These are phyloP conservation scores for Pseudocohnilembus persalinus DNA, from an alignment of 169 alveolate genomes.

Conservation along the genomic window DNA sequence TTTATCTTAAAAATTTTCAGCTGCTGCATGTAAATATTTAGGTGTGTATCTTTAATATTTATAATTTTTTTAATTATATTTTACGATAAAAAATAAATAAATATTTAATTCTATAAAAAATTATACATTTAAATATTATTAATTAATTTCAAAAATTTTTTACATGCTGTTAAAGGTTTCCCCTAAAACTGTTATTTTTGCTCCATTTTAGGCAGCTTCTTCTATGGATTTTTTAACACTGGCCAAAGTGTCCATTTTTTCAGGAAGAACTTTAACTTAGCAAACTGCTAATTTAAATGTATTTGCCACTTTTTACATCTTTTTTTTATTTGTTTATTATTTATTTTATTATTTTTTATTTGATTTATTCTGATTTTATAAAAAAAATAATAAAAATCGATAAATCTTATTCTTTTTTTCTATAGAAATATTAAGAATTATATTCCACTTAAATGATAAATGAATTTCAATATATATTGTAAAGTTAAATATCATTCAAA, in stretches of 20 bases:
- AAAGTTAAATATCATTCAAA: too few species aligned
- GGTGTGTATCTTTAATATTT: neutral
- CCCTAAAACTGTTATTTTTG: conserved; percentile 78
- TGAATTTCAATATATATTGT: too few species aligned
- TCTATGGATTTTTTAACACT: neutral
- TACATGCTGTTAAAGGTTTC: conserved; percentile 84
- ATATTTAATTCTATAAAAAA: conserved; percentile 10
- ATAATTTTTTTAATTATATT: conserved; percentile 2
- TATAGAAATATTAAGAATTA: too few species aligned
- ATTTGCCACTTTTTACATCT: neutral
- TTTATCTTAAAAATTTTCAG: conserved; percentile 51
- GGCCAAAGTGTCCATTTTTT: neutral
- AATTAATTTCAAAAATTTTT: too few species aligned
- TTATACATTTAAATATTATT: too few species aligned
- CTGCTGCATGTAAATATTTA: conserved; percentile 25
- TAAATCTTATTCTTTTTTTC: too few species aligned
- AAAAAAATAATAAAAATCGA: too few species aligned
- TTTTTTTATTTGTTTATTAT: too few species aligned
- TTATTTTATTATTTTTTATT: too few species aligned
- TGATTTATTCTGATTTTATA: too few species aligned
- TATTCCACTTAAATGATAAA: too few species aligned
- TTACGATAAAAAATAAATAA: conserved; percentile 45
- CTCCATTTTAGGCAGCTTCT: conserved; percentile 73
- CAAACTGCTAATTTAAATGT: neutral
- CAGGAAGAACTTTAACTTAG: neutral